Conservation (phyloP, 805 yeast species). For the Kodamaea lidongshanica region DNA sequence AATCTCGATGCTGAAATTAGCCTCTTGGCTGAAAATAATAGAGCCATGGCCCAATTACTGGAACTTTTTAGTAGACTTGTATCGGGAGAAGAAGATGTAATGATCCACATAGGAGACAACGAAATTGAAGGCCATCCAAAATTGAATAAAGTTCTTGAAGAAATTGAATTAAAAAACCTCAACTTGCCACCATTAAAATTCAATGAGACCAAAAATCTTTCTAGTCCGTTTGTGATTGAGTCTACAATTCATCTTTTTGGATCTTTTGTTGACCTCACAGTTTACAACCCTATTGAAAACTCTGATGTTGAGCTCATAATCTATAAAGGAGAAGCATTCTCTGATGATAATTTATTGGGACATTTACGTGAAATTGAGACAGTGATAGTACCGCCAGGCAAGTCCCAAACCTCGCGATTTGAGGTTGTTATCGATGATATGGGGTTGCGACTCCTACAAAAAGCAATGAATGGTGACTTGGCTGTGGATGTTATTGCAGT, state of each 20-base stretch:
- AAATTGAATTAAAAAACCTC: no score
- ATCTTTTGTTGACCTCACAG: slow-evolving; percentile 48
- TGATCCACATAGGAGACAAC: slow-evolving; percentile 3
- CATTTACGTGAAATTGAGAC: slow-evolving; percentile 34
- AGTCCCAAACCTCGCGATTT: slow-evolving; percentile 43
- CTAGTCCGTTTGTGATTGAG: slow-evolving; percentile 39
- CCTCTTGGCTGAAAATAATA: no score
- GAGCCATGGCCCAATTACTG: no score
- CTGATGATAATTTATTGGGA: slow-evolving; percentile 43
- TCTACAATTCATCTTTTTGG: slow-evolving; percentile 50
- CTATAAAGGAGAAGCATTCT: slow-evolving; percentile 42
- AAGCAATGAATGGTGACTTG: slow-evolving; percentile 47
- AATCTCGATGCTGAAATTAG: no score
- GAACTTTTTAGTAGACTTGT: no score
- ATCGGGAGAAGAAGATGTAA: no score
- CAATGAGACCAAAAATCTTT: slow-evolving; percentile 1
- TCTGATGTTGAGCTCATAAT: slow-evolving; percentile 38
- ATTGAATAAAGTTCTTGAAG: no score
- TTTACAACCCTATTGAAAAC: slow-evolving; percentile 50
- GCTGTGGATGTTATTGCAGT: slow-evolving; percentile 42
- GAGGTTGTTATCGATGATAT: slow-evolving; percentile 45
- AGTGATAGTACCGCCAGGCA: slow-evolving; percentile 48
- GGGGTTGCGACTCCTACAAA: slow-evolving; percentile 44
- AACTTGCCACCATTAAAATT: no score
- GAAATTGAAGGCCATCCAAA: slow-evolving; percentile 2